phyloP scores from a whole-genome alignment of 1,284 basidiomycete genomes.

The Moesziomyces sp. region DNA sequence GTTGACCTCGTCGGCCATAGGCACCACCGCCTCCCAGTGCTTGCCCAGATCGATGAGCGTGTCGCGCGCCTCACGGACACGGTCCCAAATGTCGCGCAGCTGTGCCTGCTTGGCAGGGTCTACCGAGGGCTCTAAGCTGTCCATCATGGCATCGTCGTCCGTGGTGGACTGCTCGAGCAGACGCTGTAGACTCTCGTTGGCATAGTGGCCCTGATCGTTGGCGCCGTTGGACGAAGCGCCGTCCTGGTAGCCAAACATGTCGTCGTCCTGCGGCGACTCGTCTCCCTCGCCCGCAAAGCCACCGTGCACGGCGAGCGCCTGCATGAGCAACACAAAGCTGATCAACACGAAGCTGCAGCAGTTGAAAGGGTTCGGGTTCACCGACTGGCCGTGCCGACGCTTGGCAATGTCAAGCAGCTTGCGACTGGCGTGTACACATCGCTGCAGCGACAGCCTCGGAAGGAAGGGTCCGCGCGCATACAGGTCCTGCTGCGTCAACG shows the following conservation, averaged over 20 bases:
- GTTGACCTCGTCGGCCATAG: slow-evolving; percentile 61
- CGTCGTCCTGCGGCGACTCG: slow-evolving; percentile 13
- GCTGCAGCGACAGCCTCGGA: slow-evolving; percentile 51
- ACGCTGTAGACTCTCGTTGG: slow-evolving; percentile 40
- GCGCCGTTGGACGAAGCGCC: slow-evolving; percentile 4
- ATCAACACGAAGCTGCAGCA: slow-evolving; percentile 63
- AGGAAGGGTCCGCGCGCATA: slow-evolving; percentile 60
- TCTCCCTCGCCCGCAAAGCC: slow-evolving; percentile 30
- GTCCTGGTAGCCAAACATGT: slow-evolving; percentile 4
- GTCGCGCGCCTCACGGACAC: slow-evolving; percentile 54
- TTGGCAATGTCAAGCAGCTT: slow-evolving; percentile 59
- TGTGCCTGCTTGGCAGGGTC: slow-evolving; percentile 44
- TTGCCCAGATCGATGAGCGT: slow-evolving; percentile 53
- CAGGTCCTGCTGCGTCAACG: slow-evolving; percentile 47
- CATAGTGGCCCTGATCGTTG: slow-evolving; percentile 27
- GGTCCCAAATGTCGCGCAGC: slow-evolving; percentile 55
- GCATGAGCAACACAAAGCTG: slow-evolving; percentile 61
- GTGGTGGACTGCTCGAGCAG: slow-evolving; percentile 27
- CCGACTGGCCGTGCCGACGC: slow-evolving; percentile 38
- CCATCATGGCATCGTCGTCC: slow-evolving; percentile 26
- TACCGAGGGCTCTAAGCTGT: slow-evolving; percentile 25
- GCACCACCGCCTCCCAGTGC: slow-evolving; percentile 57
- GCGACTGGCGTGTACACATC: slow-evolving; percentile 60
- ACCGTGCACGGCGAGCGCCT: slow-evolving; percentile 55
- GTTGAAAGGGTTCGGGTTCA: slow-evolving; percentile 62